Percentiles rank a stretch among this genome's conserved stretches.
These are phyloP conservation scores for Penicillium argentinense DNA, from an alignment of 495 filamentous ascomycete species.

Conservation along the genomic window DNA sequence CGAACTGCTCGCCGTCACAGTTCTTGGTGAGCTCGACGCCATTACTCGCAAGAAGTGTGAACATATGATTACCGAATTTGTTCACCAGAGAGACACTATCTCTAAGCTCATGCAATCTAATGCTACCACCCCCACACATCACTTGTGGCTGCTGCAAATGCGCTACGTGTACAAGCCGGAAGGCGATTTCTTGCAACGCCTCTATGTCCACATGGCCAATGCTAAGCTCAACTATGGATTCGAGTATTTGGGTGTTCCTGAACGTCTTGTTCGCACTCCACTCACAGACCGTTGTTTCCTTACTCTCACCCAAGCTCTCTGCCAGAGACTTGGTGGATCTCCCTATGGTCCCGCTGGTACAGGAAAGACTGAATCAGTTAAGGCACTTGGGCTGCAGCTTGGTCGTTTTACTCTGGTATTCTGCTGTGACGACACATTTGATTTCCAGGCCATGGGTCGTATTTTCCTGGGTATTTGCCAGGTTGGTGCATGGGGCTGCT, in stretches of 20 bases:
- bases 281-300: conserved; percentile 98
- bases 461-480: conserved; percentile 99
- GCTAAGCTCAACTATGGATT: conserved; percentile 94
- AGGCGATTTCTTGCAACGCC: conserved; percentile 75
- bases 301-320: conserved; percentile 92
- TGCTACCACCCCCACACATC: conserved; percentile 77
- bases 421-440: conserved; percentile 98
- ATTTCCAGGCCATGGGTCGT: conserved; percentile 99
- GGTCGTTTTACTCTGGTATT: conserved; percentile 98
- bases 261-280: conserved; percentile 92
- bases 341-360: conserved; percentile 97
- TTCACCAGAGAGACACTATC: conserved; percentile 92
- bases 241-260: conserved; percentile 94
- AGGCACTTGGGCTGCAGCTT: conserved; percentile 92
- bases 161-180: conserved; percentile 86
- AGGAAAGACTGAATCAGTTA: conserved; percentile 99
- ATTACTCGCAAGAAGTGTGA: conserved; percentile 94
- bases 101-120: conserved; percentile 73
- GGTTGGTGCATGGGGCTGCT: conserved; percentile 98
- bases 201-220: conserved; percentile 96
- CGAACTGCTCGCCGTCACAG: conserved; percentile 76
- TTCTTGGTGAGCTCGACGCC: conserved; percentile 85
- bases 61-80: conserved; percentile 97
- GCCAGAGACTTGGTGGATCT: conserved; percentile 91
- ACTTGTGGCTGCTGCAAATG: conserved; percentile 96